Evolutionary conservation across 2,329 filamentous ascomycete species (phyloP).

Genomic region (Aureobasidium zeae): DNA sequence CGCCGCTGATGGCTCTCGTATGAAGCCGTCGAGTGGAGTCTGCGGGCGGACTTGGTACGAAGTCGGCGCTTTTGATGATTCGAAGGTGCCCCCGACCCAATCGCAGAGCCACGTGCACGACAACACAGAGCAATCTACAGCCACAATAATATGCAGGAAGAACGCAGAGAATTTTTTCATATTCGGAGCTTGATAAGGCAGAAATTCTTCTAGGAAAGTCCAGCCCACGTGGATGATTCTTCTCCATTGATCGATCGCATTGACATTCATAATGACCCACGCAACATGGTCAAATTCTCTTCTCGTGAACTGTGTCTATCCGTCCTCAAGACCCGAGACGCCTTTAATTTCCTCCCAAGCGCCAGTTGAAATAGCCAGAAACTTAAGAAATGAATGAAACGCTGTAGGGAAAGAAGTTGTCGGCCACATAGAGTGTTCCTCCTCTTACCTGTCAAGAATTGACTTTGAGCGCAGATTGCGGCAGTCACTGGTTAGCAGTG

Average conservation of each 20-base stretch:
- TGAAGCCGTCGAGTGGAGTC: background rate
- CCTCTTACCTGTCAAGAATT: background rate
- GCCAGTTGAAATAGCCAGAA: background rate
- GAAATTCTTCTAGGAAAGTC: too few species aligned
- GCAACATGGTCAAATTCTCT: background rate
- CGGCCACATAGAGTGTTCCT: background rate
- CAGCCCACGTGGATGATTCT: background rate
- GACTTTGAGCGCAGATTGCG: background rate
- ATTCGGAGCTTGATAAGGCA: too few species aligned
- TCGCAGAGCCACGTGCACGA: slow-evolving; percentile 2
- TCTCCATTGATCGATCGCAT: background rate
- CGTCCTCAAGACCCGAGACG: background rate
- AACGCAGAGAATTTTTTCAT: too few species aligned
- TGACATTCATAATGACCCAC: background rate
- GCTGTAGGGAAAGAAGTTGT: background rate
- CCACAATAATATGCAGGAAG: too few species aligned
- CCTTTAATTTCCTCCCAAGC: background rate
- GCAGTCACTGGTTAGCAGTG: background rate
- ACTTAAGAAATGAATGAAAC: background rate
- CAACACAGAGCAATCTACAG: too few species aligned
- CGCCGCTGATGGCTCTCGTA: background rate
- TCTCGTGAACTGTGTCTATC: too few species aligned
- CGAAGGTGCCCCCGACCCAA: slow-evolving; percentile 2
- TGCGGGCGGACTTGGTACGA: too few species aligned
- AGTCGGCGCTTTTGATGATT: background rate